Percentiles rank a stretch among this genome's conserved stretches.
Conservation (phyloP, 805 yeast genomes). For the Saccharomycopsis capsularis region DNA sequence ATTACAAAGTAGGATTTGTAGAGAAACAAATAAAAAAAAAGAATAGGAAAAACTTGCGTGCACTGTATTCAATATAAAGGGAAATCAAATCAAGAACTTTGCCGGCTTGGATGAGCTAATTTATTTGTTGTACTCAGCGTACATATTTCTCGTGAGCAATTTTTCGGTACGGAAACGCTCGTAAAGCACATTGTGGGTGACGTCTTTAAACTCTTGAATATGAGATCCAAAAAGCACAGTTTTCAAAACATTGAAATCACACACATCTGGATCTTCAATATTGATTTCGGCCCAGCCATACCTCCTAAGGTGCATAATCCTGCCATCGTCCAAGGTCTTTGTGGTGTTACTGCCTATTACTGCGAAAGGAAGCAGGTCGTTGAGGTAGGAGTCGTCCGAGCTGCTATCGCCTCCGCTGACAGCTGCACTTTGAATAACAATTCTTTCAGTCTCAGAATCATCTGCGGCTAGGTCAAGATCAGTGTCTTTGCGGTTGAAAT, state of each 20-base stretch:
- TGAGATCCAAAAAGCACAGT: constrained; percentile 78
- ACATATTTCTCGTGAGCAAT: constrained; percentile 8
- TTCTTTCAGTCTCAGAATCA: neutral
- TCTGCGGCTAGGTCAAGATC: constrained; percentile 1
- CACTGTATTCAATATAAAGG: too few species aligned
- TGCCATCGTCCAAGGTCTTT: constrained; percentile 32
- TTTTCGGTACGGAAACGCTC: constrained; percentile 78
- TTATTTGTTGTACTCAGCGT: neutral
- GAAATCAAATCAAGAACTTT: too few species aligned
- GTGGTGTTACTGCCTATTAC: constrained; percentile 50
- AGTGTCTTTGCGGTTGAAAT: constrained; percentile 44
- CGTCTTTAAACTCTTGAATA: constrained; percentile 70
- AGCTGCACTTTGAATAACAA: neutral
- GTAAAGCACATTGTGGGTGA: constrained; percentile 68
- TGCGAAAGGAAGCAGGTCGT: constrained; percentile 54
- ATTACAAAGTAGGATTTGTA: too few species aligned
- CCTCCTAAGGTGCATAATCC: constrained; percentile 40
- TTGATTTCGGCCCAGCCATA: constrained; percentile 64
- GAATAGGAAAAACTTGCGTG: too few species aligned
- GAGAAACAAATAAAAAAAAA: too few species aligned
- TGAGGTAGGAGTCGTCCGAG: constrained; percentile 28
- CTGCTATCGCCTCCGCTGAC: constrained; percentile 29
- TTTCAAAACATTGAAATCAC: constrained; percentile 52
- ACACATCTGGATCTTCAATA: constrained; percentile 41
- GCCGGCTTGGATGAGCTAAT: too few species aligned